Base-by-base conservation (phyloP, 2,329 filamentous ascomycete species). In the Trichoderma endophyticum region DNA sequence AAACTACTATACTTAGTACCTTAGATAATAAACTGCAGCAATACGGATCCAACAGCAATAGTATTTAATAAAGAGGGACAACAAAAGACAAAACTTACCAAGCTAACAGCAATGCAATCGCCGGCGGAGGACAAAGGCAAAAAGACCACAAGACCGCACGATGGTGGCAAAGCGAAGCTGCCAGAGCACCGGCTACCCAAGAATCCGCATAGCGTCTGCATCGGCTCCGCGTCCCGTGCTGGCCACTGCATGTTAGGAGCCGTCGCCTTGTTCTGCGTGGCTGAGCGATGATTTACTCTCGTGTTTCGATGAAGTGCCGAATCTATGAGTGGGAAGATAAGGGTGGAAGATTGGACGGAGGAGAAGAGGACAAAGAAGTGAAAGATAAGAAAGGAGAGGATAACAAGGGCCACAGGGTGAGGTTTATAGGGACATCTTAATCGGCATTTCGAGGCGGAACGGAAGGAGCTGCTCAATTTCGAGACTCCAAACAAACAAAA, bases 161-260 rank as follows among this genome's bases (percentile, higher is more conserved):
- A 8, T 7, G 11, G 24, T 15, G 51, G 15, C 24, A 36, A 60
- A 26, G 36, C 26, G n/a, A 59, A 26, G 51, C 51, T 24, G 62
- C 43, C 43, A 24, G 21, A 65, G 56, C 65, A 8, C 14, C 39
- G 39, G 15, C 39, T 59, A 15, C 11, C 34, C 12, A 68, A 43
- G 12, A 18, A 59, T 32, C 26, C 26, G 62, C 43, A 54, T 54
- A 5, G 62, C 4, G 12, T 15, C 30, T 63, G 57, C 24, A 36
- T 4, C 67, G 32, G 30, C 59, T 54, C 21, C 51, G 67, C 34
- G 59, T 63, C 43, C n/a, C 59, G 43, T 11, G 57, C 59, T 30
- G 57, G 24, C 39, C 21, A 62, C n/a, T 28, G 28, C 59, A 70
- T 63, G 67, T 63, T 54, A 30, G 30, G 61, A 63, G 43, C 70